Evolutionary conservation across 169 alveolate genomes (phyloP).

Genomic region (Theileria sp.): DNA sequence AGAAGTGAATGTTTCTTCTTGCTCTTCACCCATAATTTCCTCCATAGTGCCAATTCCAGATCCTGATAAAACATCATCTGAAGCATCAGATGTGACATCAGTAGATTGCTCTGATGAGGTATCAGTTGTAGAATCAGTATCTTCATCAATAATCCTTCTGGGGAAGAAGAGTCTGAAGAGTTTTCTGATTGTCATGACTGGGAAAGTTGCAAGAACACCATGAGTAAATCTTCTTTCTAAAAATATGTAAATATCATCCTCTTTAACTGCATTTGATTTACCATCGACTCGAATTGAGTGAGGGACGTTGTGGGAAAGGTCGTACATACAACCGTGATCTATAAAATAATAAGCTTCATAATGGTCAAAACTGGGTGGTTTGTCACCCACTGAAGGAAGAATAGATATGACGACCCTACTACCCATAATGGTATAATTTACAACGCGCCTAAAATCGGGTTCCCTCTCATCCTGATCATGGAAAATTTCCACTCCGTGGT

Average conservation of each 20-base stretch:
- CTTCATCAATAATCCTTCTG: not conserved
- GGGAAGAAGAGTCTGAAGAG: not conserved
- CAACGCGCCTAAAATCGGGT: not conserved
- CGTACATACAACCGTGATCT: slow-evolving; percentile 11
- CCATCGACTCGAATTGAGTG: not conserved
- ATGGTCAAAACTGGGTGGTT: not conserved
- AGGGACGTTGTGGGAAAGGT: slow-evolving; percentile 16
- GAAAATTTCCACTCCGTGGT: slow-evolving; percentile 6
- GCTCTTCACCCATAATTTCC: not conserved
- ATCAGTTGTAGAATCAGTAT: not conserved
- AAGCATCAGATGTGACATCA: not conserved
- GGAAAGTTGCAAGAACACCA: not conserved
- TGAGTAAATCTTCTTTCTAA: not conserved
- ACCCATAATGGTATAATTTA: not conserved
- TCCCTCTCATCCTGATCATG: slow-evolving; percentile 2
- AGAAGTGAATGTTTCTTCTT: not conserved
- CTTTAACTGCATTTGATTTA: slow-evolving; percentile 2
- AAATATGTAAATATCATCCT: not conserved
- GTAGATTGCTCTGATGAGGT: not conserved
- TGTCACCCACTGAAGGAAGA: not conserved
- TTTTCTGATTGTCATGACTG: not conserved
- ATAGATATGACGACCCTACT: not conserved
- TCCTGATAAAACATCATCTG: not conserved
- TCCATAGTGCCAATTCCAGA: not conserved
- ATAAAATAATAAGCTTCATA: slow-evolving; percentile 7